A percentile compares a stretch with the other conserved stretches of the same genome.
These are phyloP conservation scores for Hyphopichia wangnamkhiaoensis DNA, from an alignment of 1,139 yeast genomes.

Conservation along the genomic window DNA sequence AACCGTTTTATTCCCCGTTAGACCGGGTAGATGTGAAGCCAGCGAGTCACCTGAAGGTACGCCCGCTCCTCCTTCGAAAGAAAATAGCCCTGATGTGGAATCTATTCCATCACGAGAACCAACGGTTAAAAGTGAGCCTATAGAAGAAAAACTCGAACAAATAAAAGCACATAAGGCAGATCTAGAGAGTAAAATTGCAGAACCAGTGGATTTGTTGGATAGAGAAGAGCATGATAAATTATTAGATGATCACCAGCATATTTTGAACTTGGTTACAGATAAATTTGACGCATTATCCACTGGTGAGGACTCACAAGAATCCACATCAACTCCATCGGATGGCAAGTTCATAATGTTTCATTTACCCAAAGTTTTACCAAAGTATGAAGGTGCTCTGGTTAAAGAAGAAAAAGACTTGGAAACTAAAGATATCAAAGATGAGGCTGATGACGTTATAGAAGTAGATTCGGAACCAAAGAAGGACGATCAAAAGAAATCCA, in stretches of 20 bases:
- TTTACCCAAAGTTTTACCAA: slow-evolving; percentile 69
- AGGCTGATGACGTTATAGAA: neutral
- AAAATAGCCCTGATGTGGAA: slow-evolving; percentile 11
- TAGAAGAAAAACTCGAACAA: slow-evolving; percentile 29
- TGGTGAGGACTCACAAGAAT: slow-evolving; percentile 9
- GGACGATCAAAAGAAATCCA: no score
- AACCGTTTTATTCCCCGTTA: slow-evolving; percentile 44
- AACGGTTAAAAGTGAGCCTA: slow-evolving; percentile 36
- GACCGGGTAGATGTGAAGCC: slow-evolving; percentile 33
- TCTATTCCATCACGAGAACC: slow-evolving; percentile 23
- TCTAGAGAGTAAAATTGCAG: slow-evolving; percentile 31
- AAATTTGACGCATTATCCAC: slow-evolving; percentile 25
- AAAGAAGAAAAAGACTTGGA: slow-evolving; percentile 6
- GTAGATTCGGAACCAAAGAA: no score
- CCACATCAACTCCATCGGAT: slow-evolving; percentile 9
- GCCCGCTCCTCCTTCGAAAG: slow-evolving; percentile 10
- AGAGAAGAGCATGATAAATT: slow-evolving; percentile 33
- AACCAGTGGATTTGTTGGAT: slow-evolving; percentile 31
- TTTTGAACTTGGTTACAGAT: slow-evolving; percentile 28
- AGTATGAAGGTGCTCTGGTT: slow-evolving; percentile 30
- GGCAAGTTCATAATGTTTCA: slow-evolving; percentile 59
- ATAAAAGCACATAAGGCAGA: slow-evolving; percentile 30
- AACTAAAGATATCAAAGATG: neutral
- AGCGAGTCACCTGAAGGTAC: slow-evolving; percentile 8
- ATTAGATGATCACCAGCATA: slow-evolving; percentile 32